phyloP scores from a whole-genome alignment of 73 alveolate genomes.

The Paramecium tetraurelia region DNA sequence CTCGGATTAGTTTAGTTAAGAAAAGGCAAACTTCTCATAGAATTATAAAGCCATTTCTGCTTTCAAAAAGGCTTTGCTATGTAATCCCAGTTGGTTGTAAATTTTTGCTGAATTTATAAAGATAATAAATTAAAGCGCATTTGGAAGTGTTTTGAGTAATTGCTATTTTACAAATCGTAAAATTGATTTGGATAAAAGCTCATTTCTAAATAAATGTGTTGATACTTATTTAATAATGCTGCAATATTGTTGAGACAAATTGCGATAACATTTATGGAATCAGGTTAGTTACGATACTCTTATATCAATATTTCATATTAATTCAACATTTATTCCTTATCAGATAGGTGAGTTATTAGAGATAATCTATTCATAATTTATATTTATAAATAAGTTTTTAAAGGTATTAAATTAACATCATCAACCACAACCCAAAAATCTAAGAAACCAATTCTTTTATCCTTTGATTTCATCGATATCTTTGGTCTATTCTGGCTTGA shows the following conservation, averaged over 20 bases:
- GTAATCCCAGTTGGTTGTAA: neutral
- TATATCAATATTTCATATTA: neutral
- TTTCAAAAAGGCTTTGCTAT: conserved; percentile 12
- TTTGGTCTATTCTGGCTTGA: neutral
- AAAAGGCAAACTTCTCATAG: neutral
- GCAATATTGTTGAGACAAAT: neutral
- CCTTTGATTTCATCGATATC: neutral
- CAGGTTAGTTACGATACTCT: neutral
- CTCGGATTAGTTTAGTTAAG: neutral
- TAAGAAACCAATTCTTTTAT: neutral
- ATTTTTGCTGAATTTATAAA: conserved; percentile 11
- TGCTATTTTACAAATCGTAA: neutral
- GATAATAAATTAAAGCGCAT: neutral
- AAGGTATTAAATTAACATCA: neutral
- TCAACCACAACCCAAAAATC: conserved; percentile 32
- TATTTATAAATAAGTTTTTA: neutral
- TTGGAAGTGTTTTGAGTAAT: neutral
- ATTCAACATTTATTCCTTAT: conserved; percentile 2
- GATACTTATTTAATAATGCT: neutral
- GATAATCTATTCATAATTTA: neutral
- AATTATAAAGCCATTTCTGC: neutral
- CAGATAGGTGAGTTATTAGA: neutral
- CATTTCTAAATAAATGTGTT: neutral
- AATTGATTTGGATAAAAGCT: neutral
- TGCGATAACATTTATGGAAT: neutral